Evolutionary conservation across 2,329 filamentous ascomycete genomes (phyloP).

Genomic region (Botrytis fragariae): DNA sequence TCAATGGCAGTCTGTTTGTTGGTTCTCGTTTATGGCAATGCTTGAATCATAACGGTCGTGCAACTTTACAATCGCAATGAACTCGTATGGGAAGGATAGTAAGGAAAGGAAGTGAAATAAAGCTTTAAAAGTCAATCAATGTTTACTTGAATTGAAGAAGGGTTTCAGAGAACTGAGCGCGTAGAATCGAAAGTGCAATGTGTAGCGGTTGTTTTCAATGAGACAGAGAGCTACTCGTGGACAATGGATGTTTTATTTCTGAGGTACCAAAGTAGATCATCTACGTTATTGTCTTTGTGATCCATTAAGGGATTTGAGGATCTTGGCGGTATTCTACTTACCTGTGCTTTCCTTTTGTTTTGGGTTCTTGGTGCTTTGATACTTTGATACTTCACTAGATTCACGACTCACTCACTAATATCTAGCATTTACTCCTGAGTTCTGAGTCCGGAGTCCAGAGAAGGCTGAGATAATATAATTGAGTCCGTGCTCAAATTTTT

Average conservation of each 20-base stretch:
- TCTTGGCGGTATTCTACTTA: neutral
- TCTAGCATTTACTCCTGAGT: neutral
- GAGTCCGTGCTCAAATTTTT: slow-evolving; percentile 15
- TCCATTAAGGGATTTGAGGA: neutral
- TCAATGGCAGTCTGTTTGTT: neutral
- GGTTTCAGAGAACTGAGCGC: neutral
- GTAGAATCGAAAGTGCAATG: neutral
- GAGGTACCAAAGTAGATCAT: neutral
- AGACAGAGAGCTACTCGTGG: neutral
- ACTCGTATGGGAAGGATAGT: neutral
- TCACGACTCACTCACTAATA: neutral
- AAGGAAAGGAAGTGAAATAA: neutral
- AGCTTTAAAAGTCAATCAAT: slow-evolving; percentile 5
- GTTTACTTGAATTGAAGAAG: slow-evolving; percentile 10
- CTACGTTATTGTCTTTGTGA: slow-evolving; percentile 12
- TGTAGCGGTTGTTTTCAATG: neutral
- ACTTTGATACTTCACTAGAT: slow-evolving; percentile 1
- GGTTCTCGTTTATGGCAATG: slow-evolving; percentile 15
- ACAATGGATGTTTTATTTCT: neutral
- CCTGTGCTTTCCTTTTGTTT: slow-evolving; percentile 1
- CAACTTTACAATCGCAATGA: neutral
- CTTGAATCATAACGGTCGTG: slow-evolving; percentile 18
- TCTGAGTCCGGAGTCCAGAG: neutral
- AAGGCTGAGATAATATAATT: neutral
- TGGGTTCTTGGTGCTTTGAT: neutral